A percentile compares a stretch with the other conserved stretches of the same genome.
phyloP scores from a whole-genome alignment of 345 rosid genomes.

The Erodium maritimum region DNA sequence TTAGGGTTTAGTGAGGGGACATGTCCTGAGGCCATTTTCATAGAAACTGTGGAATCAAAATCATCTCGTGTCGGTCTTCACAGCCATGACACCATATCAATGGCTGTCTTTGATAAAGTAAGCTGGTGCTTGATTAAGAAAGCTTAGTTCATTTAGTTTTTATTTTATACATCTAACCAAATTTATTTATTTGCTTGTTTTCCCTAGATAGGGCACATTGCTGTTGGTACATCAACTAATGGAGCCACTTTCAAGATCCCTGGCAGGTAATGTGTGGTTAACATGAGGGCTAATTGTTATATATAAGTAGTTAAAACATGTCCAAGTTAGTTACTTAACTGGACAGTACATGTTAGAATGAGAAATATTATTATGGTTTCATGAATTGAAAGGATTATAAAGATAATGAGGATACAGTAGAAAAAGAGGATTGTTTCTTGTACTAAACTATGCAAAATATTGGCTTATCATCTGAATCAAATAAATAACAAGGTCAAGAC shows the following conservation, averaged over 20 bases:
- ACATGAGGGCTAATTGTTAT: not conserved
- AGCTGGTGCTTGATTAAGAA: conserved; percentile 8
- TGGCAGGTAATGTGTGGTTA: conserved; percentile 63
- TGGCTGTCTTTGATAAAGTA: conserved; percentile 85
- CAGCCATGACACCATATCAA: conserved; percentile 86
- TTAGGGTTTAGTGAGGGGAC: conserved; percentile 9
- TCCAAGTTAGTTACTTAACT: too few species aligned
- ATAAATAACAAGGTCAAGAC: not conserved
- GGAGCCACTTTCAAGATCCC: conserved; percentile 95
- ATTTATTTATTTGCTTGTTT: conserved; percentile 6
- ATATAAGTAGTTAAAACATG: not conserved
- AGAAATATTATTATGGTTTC: not conserved
- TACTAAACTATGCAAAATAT: not conserved
- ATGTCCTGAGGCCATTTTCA: conserved; percentile 17
- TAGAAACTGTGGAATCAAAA: conserved; percentile 23
- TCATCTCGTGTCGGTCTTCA: conserved; percentile 51
- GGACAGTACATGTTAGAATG: too few species aligned
- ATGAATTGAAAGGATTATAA: too few species aligned
- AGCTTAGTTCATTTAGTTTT: not conserved
- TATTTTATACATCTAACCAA: conserved; percentile 1
- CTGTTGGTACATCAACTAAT: conserved; percentile 95
- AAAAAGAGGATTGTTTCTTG: not conserved
- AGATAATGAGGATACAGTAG: not conserved
- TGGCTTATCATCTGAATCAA: not conserved
- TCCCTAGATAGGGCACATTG: conserved; percentile 64